Conservation (phyloP, 1,284 basidiomycete species). For the Hypsizygus ulmarius region DNA sequence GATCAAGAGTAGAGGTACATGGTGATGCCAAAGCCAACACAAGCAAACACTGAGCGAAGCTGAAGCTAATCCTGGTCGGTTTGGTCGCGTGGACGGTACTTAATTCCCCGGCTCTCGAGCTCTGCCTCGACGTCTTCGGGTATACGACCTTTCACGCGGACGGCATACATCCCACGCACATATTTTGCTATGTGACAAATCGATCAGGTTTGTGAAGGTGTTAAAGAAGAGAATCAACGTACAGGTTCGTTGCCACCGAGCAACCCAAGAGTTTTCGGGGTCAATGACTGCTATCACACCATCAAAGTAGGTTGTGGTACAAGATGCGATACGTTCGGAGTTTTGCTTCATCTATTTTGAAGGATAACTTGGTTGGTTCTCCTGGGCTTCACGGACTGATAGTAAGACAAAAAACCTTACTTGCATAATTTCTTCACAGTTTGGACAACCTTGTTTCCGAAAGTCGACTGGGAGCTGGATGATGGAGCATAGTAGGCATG, state of each 20-base stretch:
- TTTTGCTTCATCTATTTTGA: conserved; percentile 79
- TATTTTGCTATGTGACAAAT: conserved; percentile 64
- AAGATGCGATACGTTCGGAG: conserved; percentile 79
- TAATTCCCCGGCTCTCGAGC: conserved; percentile 71
- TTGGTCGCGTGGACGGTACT: conserved; percentile 77
- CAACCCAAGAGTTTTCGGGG: conserved; percentile 93
- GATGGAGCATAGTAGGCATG: conserved; percentile 91
- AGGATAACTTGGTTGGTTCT: background rate
- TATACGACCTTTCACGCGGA: conserved; percentile 81
- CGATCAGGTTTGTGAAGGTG: background rate
- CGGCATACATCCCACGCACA: conserved; percentile 84
- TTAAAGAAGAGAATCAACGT: conserved; percentile 29
- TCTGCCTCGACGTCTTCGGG: conserved; percentile 85
- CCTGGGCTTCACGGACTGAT: background rate
- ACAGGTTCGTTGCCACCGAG: conserved; percentile 90
- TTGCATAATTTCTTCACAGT: conserved; percentile 94
- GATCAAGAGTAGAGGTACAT: background rate
- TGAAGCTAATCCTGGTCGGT: conserved; percentile 58
- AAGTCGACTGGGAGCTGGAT: conserved; percentile 87
- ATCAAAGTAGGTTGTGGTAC: conserved; percentile 94
- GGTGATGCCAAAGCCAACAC: background rate
- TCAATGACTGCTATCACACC: conserved; percentile 89
- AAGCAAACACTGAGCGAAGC: background rate
- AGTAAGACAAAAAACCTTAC: conserved; percentile 28
- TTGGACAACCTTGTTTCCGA: conserved; percentile 85